These are phyloP conservation scores for Boletellus sp. DNA, from an alignment of 768 basidiomycete genomes.

Conservation along the genomic window DNA sequence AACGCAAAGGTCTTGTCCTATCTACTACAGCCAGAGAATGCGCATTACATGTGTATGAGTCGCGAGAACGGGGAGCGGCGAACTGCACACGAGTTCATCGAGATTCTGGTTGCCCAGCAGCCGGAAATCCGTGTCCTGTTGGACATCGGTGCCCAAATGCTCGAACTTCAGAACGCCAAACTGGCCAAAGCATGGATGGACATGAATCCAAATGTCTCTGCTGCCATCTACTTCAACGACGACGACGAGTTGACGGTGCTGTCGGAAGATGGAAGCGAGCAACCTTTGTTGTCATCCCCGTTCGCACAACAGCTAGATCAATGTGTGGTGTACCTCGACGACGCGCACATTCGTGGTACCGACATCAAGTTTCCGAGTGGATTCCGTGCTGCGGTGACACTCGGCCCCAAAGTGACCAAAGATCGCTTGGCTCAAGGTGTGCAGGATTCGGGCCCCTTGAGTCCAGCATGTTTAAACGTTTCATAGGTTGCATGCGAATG, in stretches of 20 bases:
- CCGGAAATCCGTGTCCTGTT: slow-evolving; percentile 42
- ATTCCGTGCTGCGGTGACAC: slow-evolving; percentile 13
- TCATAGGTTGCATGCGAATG: slow-evolving; percentile 52
- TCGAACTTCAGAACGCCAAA: slow-evolving; percentile 45
- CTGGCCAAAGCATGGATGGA: slow-evolving; percentile 40
- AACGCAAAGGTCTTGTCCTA: slow-evolving; percentile 13
- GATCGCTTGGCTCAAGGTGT: slow-evolving; percentile 14
- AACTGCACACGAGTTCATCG: slow-evolving; percentile 26
- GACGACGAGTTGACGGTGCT: slow-evolving; percentile 24
- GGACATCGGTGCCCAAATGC: slow-evolving; percentile 54
- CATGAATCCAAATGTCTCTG: slow-evolving; percentile 6
- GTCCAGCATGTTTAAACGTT: neutral
- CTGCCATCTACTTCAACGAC: slow-evolving; percentile 24
- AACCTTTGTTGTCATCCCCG: slow-evolving; percentile 36
- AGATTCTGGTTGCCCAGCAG: slow-evolving; percentile 27
- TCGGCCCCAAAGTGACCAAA: slow-evolving; percentile 14
- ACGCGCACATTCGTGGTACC: slow-evolving; percentile 15
- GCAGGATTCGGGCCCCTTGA: neutral
- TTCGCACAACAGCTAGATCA: slow-evolving; percentile 1
- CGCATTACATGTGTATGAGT: slow-evolving; percentile 5
- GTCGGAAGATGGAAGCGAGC: slow-evolving; percentile 33
- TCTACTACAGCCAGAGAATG: slow-evolving; percentile 22
- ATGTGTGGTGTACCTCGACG: slow-evolving; percentile 11
- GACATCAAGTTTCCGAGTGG: slow-evolving; percentile 13
- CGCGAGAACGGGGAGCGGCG: slow-evolving; percentile 1